Evolutionary conservation across 352 stramenopile genomes (phyloP), one percentile per base, ranked within the genome.

Genomic region (Globisporangium abappressorium): DNA sequence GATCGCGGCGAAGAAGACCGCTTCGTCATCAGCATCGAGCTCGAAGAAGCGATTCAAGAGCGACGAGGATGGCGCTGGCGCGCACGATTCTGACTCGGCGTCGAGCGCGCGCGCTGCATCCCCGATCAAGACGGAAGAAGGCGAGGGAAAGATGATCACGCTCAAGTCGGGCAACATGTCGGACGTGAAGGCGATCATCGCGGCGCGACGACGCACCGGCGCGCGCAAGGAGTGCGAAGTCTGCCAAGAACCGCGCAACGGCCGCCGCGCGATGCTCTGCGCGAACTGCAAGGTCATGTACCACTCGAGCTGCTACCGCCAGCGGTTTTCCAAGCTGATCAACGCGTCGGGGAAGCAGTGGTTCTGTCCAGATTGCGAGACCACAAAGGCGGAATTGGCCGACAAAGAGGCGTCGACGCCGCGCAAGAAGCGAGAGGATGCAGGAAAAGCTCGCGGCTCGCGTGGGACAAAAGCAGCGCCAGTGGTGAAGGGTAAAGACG

Each of bases 211-310:
- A 20, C 78, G 82, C 67, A 94, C 82, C 7, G 81, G 80, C 26
- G 81, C 76, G 18, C 75, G 77, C 18, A 92, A 92, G 67, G 84
- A 92, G 71, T 92, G 85, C 53, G 76, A 91, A 49, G 80, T 87
- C 57, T 94, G 85, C 57, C 77, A 88, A 53, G 84, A 94, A 66
- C 82, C 79, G 38, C 84, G 85, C 36, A 91, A 92, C 64, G 85
- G 84, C 41, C 79, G 85, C 14, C 84, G 84, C n/a, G 87, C 85
- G 28, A 76, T 95, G 70, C 72, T 95, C 43, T 95, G 87, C 62
- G 71, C 78, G 36, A 80, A 79, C 64, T 95, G 87, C 74, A 92
- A 93, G 75, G 80, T 79, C 64, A 93, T 93, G 82, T 95, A 92
- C 57, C 87, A 95, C 76, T 79, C 79, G 38, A 94, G 83, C 64